Base-by-base conservation (phyloP, 2,329 filamentous ascomycete species). In the Cercospora janseana region DNA sequence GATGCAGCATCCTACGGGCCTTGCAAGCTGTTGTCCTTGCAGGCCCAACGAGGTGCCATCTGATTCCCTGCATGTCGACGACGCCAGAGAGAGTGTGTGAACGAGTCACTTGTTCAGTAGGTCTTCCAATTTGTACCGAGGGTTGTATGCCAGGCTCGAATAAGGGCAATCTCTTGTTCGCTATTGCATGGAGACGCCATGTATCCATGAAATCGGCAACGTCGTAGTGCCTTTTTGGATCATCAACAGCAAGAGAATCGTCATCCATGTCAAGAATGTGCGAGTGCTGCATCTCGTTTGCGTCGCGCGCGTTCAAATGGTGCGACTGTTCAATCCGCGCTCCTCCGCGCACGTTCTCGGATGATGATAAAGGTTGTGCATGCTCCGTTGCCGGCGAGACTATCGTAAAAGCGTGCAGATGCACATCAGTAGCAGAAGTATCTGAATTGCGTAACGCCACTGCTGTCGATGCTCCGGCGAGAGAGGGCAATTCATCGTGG, bases 21-120 rank as follows among this genome's bases (percentile, higher is more conserved):
- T 43, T 45, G 20, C 62, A 52, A 23, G 65, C 67, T 29, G 60
- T 45, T 13, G 49, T 46, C 37, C 65, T 63, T 7, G 50, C 55
- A 6, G 63, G 60, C 13, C 60, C 61, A 15, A 68, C 46, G 3
- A 56, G 43, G 15, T 55, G 35, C 69, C 69, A 72, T 38, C 62
- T 52, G 18, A 71, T 62, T 12, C 69, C 69, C 53, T 72, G 69
- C 42, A 65, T 54, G 49, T 71, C 68, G 15, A 51, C 48, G 8
- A 32, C 21, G n/a, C 55, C 51, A 3, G 52, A 46, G n/a, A 23
- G 18, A 4, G 58, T 26, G 13, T 62, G 45, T 4, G 50, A 26
- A 16, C 56, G 51, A 13, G 48, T 40, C n/a, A 65, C 37, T 7
- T 53, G 40, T 10, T 57, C 42, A 5, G 48, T 45, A n/a, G 53